Conservation (phyloP, 345 rosid species). For the Gossypium bickii region DNA sequence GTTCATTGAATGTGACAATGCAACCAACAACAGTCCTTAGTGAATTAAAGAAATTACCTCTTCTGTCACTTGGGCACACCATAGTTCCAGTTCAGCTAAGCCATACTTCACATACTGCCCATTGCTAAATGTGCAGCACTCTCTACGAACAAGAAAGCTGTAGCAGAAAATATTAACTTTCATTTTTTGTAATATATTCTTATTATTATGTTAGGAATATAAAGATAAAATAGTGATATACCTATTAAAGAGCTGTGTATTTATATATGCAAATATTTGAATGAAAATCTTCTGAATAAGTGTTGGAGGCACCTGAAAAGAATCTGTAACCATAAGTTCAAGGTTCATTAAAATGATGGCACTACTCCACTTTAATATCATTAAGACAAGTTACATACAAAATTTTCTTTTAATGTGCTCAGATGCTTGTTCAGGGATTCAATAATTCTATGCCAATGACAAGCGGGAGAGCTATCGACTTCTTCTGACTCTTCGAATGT, state of each 20-base stretch:
- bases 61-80: conserved; percentile 67
- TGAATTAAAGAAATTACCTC: conserved; percentile 44
- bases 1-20: neutral
- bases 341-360: conserved; percentile 8
- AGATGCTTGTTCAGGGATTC: conserved; percentile 52
- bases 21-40: neutral
- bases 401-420: conserved; percentile 61
- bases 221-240: conserved; percentile 21
- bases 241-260: conserved; percentile 84
- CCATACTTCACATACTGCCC: conserved; percentile 82
- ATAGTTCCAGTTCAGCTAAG: conserved; percentile 65
- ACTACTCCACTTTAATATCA: conserved; percentile 7
- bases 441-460: conserved; percentile 62
- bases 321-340: conserved; percentile 14
- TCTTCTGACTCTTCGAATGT: conserved; percentile 37
- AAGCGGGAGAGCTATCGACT: conserved; percentile 40
- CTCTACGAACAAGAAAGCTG: conserved; percentile 75
- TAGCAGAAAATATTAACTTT: conserved; percentile 16
- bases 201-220: neutral
- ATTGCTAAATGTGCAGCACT: conserved; percentile 79
- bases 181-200: conserved; percentile 1
- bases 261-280: conserved; percentile 70
- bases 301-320: conserved; percentile 73
- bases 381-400: conserved; percentile 39
- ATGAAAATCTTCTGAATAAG: conserved; percentile 65